Evolutionary conservation across 2,329 filamentous ascomycete genomes (phyloP).

Genomic region (Blastomyces parvus): DNA sequence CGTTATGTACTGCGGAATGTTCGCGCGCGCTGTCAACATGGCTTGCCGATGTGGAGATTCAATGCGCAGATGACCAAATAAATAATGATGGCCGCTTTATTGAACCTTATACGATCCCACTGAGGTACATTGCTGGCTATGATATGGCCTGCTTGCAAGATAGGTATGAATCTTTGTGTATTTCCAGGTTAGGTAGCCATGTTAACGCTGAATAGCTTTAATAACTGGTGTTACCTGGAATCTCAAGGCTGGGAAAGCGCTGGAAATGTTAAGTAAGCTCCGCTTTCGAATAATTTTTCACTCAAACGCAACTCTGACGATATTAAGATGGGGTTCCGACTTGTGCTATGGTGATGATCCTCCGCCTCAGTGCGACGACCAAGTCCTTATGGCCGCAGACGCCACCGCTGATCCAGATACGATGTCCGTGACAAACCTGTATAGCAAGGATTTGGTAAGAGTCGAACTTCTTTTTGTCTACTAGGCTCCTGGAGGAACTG

Average conservation of each 20-base stretch:
- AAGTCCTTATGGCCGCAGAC: constrained; percentile 2
- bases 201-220: constrained; percentile 12
- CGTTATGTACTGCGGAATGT: constrained; percentile 14
- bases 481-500: not conserved
- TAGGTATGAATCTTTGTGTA: constrained; percentile 8
- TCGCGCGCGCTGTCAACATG: constrained; percentile 13
- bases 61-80: constrained; percentile 13
- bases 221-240: constrained; percentile 17
- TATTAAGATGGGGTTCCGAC: constrained; percentile 10
- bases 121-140: constrained; percentile 15
- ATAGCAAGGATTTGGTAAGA: constrained; percentile 15
- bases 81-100: constrained; percentile 12
- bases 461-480: not conserved
- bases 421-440: constrained; percentile 14
- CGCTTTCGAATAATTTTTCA: not conserved
- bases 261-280: constrained; percentile 11
- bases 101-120: constrained; percentile 15
- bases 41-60: constrained; percentile 13
- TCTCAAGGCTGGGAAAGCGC: constrained; percentile 16
- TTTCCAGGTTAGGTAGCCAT: not conserved
- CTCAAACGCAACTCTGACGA: not conserved
- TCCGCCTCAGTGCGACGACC: constrained; percentile 10
- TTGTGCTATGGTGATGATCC: constrained; percentile 13
- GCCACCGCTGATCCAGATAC: constrained; percentile 4
- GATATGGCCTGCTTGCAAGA: constrained; percentile 16